Conservation (phyloP, 169 alveolate species). For the Plasmodium relictum region DNA sequence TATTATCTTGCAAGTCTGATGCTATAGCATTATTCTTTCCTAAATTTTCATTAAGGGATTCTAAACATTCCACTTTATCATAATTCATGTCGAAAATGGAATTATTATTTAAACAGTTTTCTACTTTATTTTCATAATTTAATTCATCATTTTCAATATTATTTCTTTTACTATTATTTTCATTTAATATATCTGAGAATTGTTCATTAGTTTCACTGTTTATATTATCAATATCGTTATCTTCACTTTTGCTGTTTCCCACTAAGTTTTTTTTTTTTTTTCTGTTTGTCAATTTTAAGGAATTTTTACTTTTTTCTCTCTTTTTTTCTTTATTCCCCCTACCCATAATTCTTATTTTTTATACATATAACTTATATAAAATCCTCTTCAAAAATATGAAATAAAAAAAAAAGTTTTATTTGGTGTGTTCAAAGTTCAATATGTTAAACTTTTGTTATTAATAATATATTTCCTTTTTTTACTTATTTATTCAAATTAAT, state of each 20-base stretch:
- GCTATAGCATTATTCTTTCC: background rate
- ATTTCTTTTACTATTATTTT: conserved; percentile 5
- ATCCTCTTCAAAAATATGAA: too few relatives aligned
- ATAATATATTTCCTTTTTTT: too few relatives aligned
- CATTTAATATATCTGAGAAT: conserved; percentile 8
- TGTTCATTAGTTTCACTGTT: conserved; percentile 40
- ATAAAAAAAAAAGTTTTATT: too few relatives aligned
- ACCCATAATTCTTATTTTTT: conserved; percentile 11
- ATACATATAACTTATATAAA: too few relatives aligned
- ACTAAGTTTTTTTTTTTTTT: conserved; percentile 39
- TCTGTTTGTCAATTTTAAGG: conserved; percentile 19
- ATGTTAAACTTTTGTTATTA: too few relatives aligned
- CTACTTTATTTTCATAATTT: background rate
- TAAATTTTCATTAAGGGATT: background rate
- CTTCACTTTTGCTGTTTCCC: conserved; percentile 45
- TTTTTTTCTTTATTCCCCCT: conserved; percentile 36
- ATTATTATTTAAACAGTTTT: background rate
- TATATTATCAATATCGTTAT: conserved; percentile 8
- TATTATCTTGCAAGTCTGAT: background rate
- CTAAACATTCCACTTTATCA: background rate
- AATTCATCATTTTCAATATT: background rate
- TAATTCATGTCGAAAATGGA: background rate
- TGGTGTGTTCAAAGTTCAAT: too few relatives aligned
- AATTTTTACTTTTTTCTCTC: conserved; percentile 23
- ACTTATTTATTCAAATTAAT: too few relatives aligned